Evolutionary conservation across 306 rosid genomes (phyloP).

Genomic region (Canavalia gladiata): DNA sequence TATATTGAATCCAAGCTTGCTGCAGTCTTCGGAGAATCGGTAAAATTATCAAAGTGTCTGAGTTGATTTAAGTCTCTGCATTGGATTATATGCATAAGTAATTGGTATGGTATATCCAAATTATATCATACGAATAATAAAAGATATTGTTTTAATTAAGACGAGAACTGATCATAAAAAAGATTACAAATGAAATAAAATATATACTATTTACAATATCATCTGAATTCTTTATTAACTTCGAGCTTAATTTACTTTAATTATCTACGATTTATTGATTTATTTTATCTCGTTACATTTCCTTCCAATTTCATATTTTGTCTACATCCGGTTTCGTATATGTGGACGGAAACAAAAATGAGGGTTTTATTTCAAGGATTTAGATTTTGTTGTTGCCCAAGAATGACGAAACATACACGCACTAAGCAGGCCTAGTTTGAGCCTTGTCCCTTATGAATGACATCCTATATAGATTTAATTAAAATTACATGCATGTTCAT

Average conservation of each 20-base stretch:
- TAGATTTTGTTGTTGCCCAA: slow-evolving; percentile 58
- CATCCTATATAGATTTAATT: slow-evolving; percentile 14
- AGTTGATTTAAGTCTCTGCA: not conserved
- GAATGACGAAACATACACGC: slow-evolving; percentile 42
- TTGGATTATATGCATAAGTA: not conserved
- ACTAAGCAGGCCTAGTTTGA: slow-evolving; percentile 54
- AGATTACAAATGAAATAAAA: too few relatives aligned
- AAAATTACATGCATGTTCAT: slow-evolving; percentile 11
- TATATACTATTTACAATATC: too few relatives aligned
- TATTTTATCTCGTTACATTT: too few relatives aligned
- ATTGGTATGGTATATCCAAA: too few relatives aligned
- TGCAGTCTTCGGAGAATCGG: slow-evolving; percentile 29
- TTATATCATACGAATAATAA: too few relatives aligned
- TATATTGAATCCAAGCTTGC: slow-evolving; percentile 1
- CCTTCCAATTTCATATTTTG: slow-evolving; percentile 32
- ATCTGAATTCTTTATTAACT: too few relatives aligned
- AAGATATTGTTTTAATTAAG: too few relatives aligned
- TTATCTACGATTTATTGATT: too few relatives aligned
- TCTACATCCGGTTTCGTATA: slow-evolving; percentile 28
- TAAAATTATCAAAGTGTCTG: not conserved
- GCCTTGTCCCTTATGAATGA: slow-evolving; percentile 56
- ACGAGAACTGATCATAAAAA: too few relatives aligned
- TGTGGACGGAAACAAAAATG: slow-evolving; percentile 43
- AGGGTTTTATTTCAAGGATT: slow-evolving; percentile 56
- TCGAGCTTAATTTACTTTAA: too few relatives aligned